Conservation (phyloP, 2,329 filamentous ascomycete genomes). For the Colletotrichum tabaci region DNA sequence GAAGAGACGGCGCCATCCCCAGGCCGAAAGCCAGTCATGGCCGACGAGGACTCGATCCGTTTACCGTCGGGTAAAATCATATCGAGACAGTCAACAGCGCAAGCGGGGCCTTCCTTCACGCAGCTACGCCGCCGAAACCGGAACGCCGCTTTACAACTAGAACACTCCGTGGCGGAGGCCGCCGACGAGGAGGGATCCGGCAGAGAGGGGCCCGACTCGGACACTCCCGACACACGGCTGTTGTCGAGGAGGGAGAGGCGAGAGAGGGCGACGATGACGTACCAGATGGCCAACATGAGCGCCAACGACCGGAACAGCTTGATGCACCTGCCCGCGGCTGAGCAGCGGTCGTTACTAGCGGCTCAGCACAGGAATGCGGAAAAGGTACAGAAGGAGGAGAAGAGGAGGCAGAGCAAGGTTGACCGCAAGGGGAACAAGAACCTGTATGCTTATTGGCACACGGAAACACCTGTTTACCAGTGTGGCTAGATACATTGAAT, state of each 20-base stretch:
- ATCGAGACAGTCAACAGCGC: conserved; percentile 45
- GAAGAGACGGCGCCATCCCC: background rate
- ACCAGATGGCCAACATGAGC: conserved; percentile 47
- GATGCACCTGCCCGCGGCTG: conserved; percentile 47
- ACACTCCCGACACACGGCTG: background rate
- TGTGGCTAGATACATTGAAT: conserved; percentile 9
- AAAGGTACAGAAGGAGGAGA: conserved; percentile 44
- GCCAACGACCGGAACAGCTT: conserved; percentile 47
- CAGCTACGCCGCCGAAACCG: background rate
- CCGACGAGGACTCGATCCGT: conserved; percentile 50
- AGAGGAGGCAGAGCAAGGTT: conserved; percentile 41
- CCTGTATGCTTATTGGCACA: conserved; percentile 45
- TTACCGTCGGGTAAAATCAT: conserved; percentile 56
- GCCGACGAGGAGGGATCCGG: background rate
- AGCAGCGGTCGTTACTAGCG: conserved; percentile 49
- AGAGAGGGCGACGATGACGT: conserved; percentile 31
- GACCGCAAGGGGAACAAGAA: conserved; percentile 46
- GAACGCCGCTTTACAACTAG: background rate
- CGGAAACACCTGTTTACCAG: conserved; percentile 41
- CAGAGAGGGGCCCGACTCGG: background rate
- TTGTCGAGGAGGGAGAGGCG: conserved; percentile 36
- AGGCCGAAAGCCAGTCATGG: conserved; percentile 10
- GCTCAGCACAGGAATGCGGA: conserved; percentile 49
- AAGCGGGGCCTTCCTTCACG: background rate
- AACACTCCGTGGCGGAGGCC: background rate